phyloP scores from a whole-genome alignment of 139 green algal species.

The Chloropicon primus region DNA sequence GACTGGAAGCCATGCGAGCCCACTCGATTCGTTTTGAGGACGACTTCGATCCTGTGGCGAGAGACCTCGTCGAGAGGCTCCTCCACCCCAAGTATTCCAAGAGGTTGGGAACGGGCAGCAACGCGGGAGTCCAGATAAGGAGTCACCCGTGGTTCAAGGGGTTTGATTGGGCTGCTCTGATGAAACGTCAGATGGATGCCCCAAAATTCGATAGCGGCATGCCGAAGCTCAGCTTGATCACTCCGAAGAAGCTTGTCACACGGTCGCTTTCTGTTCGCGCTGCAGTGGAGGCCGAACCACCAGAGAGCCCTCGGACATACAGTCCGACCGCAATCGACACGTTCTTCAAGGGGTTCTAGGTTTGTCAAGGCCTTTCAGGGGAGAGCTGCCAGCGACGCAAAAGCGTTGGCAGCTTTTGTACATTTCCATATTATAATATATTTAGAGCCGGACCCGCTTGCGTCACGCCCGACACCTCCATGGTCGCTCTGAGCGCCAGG shows the following conservation, averaged over 20 bases:
- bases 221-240: neutral
- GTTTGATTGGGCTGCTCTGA: neutral
- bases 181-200: neutral
- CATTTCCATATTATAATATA: neutral
- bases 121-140: neutral
- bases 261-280: neutral
- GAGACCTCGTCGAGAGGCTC: constrained; percentile 36
- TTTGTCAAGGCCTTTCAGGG: no score
- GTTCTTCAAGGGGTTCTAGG: neutral
- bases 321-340: neutral
- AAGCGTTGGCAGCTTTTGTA: no score
- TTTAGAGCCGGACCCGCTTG: neutral
- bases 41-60: constrained; percentile 26
- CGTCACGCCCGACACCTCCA: neutral
- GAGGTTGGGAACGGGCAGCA: constrained; percentile 15
- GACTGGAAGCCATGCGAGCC: neutral
- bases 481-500: neutral
- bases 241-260: neutral
- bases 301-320: neutral
- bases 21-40: constrained; percentile 13
- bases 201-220: neutral
- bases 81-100: constrained; percentile 25
- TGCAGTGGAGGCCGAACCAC: neutral
- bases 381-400: no score
- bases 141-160: neutral